phyloP scores from a whole-genome alignment of 176 grass and related monocot species.

The Dendrocalamus sinicus region DNA sequence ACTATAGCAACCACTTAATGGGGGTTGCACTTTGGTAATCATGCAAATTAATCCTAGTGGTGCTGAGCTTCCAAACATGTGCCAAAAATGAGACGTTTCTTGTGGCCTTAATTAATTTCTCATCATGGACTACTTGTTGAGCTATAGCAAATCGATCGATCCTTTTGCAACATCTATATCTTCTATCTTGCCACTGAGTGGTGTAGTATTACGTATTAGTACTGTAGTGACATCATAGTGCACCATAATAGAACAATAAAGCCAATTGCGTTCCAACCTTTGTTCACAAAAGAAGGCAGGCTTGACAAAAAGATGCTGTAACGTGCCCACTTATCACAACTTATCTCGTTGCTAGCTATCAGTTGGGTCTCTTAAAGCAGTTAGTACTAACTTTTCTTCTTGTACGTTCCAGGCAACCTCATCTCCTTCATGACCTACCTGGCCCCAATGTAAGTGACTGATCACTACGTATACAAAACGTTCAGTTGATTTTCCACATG shows the following conservation, averaged over 20 bases:
- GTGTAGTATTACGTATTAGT: not conserved
- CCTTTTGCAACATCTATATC: not conserved
- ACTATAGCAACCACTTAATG: not conserved
- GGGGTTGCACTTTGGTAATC: not conserved
- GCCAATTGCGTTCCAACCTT: not conserved
- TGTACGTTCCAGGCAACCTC: conserved; percentile 60
- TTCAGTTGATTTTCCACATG: not conserved
- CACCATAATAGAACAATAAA: conserved; percentile 32
- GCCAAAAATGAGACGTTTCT: not conserved
- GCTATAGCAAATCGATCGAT: not conserved
- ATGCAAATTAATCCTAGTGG: not conserved
- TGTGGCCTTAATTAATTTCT: not conserved
- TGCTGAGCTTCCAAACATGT: not conserved
- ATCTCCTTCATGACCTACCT: conserved; percentile 82
- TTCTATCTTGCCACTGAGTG: not conserved
- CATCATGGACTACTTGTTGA: not conserved
- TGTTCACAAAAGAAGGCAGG: conserved; percentile 13
- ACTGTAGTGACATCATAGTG: conserved; percentile 16
- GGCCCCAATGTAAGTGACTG: conserved; percentile 67
- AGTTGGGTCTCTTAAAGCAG: not conserved
- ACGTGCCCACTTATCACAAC: not conserved
- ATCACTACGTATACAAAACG: not conserved
- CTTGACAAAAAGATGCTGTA: conserved; percentile 13
- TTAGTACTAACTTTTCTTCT: conserved; percentile 20
- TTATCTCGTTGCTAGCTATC: conserved; percentile 10